Evolutionary conservation across 176 grass and related monocot genomes (phyloP).

Genomic region (Triticum dicoccoides): DNA sequence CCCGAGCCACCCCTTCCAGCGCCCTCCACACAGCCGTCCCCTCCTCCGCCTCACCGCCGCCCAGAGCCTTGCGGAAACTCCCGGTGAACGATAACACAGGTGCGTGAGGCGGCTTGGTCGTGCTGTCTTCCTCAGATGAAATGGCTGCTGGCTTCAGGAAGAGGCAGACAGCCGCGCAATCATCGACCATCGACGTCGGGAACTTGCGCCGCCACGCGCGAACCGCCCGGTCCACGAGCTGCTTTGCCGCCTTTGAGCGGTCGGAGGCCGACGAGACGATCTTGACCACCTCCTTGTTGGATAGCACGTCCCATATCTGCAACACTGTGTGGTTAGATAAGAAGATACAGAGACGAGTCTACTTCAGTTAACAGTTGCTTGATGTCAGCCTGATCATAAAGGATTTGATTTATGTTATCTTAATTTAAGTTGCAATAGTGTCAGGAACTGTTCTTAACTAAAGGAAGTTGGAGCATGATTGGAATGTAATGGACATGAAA

Average conservation of each 20-base stretch:
- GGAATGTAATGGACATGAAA: neutral
- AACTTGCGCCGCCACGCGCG: conserved; percentile 63
- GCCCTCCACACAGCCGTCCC: conserved; percentile 48
- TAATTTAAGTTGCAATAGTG: neutral
- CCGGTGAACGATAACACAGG: conserved; percentile 19
- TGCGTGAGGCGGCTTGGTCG: neutral
- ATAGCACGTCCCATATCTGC: conserved; percentile 89
- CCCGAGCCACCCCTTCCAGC: conserved; percentile 56
- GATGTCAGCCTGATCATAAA: neutral
- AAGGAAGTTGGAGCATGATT: neutral
- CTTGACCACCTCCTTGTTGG: conserved; percentile 71
- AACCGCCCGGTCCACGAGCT: conserved; percentile 55
- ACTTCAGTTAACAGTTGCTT: conserved; percentile 30
- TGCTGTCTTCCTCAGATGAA: neutral
- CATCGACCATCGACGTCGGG: conserved; percentile 75
- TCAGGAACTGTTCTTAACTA: neutral
- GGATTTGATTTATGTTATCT: neutral
- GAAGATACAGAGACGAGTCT: neutral
- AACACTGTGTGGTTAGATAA: neutral
- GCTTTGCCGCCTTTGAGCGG: conserved; percentile 54
- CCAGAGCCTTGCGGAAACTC: conserved; percentile 51
- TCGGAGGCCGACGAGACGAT: conserved; percentile 50
- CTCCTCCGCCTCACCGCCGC: neutral
- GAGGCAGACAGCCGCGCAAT: conserved; percentile 73
- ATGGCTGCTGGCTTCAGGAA: conserved; percentile 42